Evolutionary conservation across 140 eudicot species (phyloP).

Genomic region (Stevia rebaudiana): DNA sequence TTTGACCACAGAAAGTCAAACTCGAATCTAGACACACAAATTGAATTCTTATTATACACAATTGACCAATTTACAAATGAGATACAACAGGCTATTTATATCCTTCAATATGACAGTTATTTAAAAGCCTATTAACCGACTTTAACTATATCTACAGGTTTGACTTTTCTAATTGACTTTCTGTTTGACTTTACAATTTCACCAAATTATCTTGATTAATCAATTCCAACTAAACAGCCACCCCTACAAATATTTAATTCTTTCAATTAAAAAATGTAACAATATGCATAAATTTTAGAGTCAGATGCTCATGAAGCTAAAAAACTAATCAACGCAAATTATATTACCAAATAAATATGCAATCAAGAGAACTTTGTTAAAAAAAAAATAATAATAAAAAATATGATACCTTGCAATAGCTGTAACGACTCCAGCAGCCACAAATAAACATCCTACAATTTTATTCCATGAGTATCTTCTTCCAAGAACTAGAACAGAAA

Average conservation of each 20-base stretch:
- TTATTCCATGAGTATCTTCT: conserved; percentile 65
- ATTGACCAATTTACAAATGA: no score
- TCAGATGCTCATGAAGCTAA: not conserved
- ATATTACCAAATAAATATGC: not conserved
- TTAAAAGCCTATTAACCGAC: no score
- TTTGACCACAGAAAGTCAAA: no score
- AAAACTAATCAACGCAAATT: not conserved
- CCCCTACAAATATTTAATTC: not conserved
- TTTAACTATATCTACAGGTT: no score
- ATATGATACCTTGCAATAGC: conserved; percentile 70
- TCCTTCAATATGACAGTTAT: no score
- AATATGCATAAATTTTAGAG: not conserved
- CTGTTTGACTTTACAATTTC: no score
- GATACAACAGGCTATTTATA: no score
- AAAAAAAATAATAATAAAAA: not conserved
- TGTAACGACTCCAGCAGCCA: conserved; percentile 80
- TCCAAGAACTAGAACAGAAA: conserved; percentile 62
- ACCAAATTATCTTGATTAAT: no score
- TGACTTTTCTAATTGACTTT: no score
- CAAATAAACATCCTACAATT: conserved; percentile 75
- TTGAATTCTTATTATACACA: no score
- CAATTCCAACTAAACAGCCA: no score
- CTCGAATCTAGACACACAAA: no score
- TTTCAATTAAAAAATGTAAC: not conserved
- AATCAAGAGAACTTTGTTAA: not conserved